Evolutionary conservation across 352 stramenopile genomes (phyloP).

Genomic region (Thalassiosira exigua): DNA sequence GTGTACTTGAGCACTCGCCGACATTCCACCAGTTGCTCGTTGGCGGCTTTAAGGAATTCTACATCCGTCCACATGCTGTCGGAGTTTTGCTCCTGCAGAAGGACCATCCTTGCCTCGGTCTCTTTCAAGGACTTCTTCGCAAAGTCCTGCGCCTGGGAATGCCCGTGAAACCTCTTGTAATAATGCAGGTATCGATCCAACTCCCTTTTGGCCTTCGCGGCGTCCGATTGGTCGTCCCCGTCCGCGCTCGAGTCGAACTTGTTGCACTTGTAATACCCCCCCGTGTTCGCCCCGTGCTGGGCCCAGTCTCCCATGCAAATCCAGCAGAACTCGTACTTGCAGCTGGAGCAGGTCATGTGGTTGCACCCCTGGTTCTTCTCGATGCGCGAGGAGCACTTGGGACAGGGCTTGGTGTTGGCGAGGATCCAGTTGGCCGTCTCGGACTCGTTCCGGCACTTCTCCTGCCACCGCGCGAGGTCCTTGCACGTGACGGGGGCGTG

Average conservation of each 20-base stretch:
- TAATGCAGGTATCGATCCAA: slow-evolving; percentile 99
- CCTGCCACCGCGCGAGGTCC: slow-evolving; percentile 38
- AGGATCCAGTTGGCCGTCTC: not conserved
- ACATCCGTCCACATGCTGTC: too few relatives aligned
- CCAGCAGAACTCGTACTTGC: slow-evolving; percentile 98
- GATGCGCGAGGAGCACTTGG: slow-evolving; percentile 98
- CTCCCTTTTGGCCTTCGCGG: slow-evolving; percentile 93
- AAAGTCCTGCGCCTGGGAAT: slow-evolving; percentile 96
- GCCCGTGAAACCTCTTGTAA: slow-evolving; percentile 97
- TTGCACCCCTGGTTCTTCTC: slow-evolving; percentile 99
- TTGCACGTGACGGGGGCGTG: slow-evolving; percentile 39
- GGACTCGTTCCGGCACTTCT: slow-evolving; percentile 7
- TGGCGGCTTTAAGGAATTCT: too few relatives aligned
- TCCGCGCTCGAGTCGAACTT: slow-evolving; percentile 88
- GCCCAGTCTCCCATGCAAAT: slow-evolving; percentile 95
- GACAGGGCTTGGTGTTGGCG: slow-evolving; percentile 98
- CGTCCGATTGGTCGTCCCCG: slow-evolving; percentile 84
- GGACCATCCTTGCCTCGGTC: too few relatives aligned
- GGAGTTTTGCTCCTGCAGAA: too few relatives aligned
- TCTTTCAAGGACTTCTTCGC: too few relatives aligned
- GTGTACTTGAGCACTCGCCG: slow-evolving; percentile 98
- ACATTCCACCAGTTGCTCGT: slow-evolving; percentile 95
- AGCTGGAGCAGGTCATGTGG: slow-evolving; percentile 96
- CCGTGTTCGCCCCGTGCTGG: slow-evolving; percentile 95
- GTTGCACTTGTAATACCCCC: slow-evolving; percentile 99